These are phyloP conservation scores for Mycena venus DNA, from an alignment of 768 basidiomycete species.

Conservation along the genomic window DNA sequence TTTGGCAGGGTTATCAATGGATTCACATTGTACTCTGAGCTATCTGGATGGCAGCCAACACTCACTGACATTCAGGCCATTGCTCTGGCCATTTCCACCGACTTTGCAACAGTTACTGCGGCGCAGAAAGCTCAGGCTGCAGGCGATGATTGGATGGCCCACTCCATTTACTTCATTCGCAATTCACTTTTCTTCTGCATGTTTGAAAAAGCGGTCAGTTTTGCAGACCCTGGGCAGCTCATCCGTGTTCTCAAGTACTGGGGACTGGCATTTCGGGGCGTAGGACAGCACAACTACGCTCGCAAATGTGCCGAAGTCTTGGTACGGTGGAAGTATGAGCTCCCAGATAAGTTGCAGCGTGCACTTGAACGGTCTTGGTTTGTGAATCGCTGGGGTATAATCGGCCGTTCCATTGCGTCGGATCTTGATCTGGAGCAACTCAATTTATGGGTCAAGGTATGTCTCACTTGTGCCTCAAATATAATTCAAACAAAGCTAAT, in stretches of 20 bases:
- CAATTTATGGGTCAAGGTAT: constrained; percentile 45
- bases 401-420: constrained; percentile 40
- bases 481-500: neutral
- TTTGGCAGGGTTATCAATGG: constrained; percentile 26
- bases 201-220: constrained; percentile 46
- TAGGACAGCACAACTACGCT: constrained; percentile 55
- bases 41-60: constrained; percentile 9
- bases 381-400: constrained; percentile 32
- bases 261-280: too few species aligned
- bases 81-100: constrained; percentile 3
- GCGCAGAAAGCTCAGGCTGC: too few species aligned
- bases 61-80: constrained; percentile 14
- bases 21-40: constrained; percentile 16
- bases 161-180: constrained; percentile 42
- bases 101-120: too few species aligned
- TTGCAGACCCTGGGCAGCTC: constrained; percentile 47
- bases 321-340: constrained; percentile 36
- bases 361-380: constrained; percentile 31
- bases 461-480: neutral
- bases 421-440: constrained; percentile 48
- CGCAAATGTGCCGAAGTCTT: constrained; percentile 40
- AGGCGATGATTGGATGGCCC: constrained; percentile 33
- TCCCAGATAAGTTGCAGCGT: constrained; percentile 17
- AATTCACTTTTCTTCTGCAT: constrained; percentile 44
- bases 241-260: constrained; percentile 39